A percentile compares a stretch with the other conserved stretches of the same genome.
Evolutionary conservation across 371 early-diverging fungal genomes (phyloP).

Genomic region (Circinella umbellata): DNA sequence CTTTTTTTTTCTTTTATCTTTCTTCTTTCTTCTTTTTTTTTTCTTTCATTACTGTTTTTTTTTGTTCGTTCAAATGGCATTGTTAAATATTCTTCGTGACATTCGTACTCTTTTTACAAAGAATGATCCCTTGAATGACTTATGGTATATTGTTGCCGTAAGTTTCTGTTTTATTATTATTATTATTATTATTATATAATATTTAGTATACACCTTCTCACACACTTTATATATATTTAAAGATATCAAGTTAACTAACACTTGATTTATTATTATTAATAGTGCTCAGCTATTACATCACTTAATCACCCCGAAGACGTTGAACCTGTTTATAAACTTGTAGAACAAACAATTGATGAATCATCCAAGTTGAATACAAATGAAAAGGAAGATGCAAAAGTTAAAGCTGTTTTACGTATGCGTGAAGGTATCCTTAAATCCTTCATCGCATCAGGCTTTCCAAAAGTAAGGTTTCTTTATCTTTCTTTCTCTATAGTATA

Average conservation of each 20-base stretch:
- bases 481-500: too few relatives aligned
- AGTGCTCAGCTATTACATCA: constrained; percentile 38
- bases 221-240: too few relatives aligned
- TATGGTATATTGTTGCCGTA: constrained; percentile 26
- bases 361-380: not conserved
- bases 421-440: constrained; percentile 46
- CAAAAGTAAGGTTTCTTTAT: constrained; percentile 31
- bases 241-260: not conserved
- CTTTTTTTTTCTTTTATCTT: not conserved
- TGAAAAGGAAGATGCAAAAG: constrained; percentile 22
- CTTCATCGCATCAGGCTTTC: constrained; percentile 41
- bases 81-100: not conserved
- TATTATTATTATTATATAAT: not conserved
- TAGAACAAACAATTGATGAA: constrained; percentile 20
- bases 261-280: not conserved
- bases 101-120: constrained; percentile 18
- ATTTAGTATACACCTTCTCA: too few relatives aligned
- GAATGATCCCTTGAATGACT: constrained; percentile 5
- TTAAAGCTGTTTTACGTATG: constrained; percentile 31
- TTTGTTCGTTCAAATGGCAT: constrained; percentile 8
- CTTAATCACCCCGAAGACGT: constrained; percentile 46
- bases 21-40: not conserved
- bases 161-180: too few relatives aligned
- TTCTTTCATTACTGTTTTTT: not conserved
- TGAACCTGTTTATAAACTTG: constrained; percentile 24